Base-by-base conservation (phyloP, 208 protist species). In the Phytomonas francai region DNA sequence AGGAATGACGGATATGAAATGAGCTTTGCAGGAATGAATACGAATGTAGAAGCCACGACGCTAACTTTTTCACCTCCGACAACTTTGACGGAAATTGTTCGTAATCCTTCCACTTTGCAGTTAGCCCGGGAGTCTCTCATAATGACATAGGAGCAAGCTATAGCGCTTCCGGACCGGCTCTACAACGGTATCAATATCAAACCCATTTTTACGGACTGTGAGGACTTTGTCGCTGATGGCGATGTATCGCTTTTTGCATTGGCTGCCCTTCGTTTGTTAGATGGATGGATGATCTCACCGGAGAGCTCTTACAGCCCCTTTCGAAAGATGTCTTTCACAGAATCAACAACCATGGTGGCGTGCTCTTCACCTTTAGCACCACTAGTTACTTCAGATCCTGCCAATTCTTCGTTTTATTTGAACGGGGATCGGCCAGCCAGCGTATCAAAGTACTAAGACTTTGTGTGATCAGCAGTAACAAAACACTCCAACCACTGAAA, bases 161-260 rank as follows among this genome's bases (percentile, higher is more conserved):
- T 76, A 59, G 32, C 62, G 25, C 65, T 67, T 42, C 61, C 81
- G 66, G 4, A 67, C 14, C 33, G 59, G 25, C 29, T 87, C 12
- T 81, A 87, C 61, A 42, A 72, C 42, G 81, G 81, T 49, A 68
- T 87, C 67, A 75, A 82, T 64, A 67, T 87, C 16, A 74, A 76
- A 28, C 77, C 78, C 29, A 81, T 83, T 49, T 87, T 87, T 65
- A 73, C 66, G 31, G 45, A 22, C 32, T 36, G 70, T 22, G 78
- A 84, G 56, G 74, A 32, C 29, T 87, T 87, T 76, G 72, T 63
- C n/a, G 67, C 63, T 25, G 81, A 87, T 36, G 64, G 66, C 32
- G 70, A 78, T 34, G 66, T 77, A 14, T 30, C 79, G 0, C 42
- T 87, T 14, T 87, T 87, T 65, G 64, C 81, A 7, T 61, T 79